Conservation (phyloP, 257 asterid genomes). For the Solanum pimpinellifolium region DNA sequence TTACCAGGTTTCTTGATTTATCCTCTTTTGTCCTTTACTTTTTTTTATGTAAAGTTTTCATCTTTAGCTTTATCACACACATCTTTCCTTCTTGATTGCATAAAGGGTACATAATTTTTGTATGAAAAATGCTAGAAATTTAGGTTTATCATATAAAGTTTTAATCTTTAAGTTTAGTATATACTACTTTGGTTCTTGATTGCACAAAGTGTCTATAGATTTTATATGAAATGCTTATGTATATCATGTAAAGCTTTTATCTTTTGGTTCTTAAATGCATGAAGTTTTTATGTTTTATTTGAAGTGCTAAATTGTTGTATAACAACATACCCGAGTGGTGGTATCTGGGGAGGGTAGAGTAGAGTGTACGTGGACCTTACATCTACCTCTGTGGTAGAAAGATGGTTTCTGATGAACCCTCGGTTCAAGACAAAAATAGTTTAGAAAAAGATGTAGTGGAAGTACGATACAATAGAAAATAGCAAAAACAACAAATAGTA, state of each 20-base stretch:
- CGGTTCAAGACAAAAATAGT: not conserved
- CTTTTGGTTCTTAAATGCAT: not conserved
- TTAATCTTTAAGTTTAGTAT: not conserved
- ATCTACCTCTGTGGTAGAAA: not conserved
- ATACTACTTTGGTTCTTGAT: not conserved
- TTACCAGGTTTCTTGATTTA: conserved; percentile 39
- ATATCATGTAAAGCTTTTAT: not conserved
- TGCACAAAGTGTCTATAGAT: not conserved
- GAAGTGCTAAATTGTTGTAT: not conserved
- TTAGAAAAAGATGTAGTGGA: not conserved
- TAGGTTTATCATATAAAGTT: not conserved
- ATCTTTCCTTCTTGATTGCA: not conserved
- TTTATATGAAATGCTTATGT: not conserved
- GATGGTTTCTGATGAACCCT: no score
- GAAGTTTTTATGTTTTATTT: not conserved
- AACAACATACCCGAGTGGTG: no score
- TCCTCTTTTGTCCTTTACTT: not conserved
- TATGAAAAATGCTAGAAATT: not conserved
- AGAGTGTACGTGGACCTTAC: not conserved
- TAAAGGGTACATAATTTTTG: not conserved
- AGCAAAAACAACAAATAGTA: no score
- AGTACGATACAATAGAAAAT: not conserved
- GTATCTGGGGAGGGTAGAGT: not conserved
- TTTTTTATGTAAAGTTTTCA: not conserved
- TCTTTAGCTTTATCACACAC: not conserved